Evolutionary conservation across 2,329 filamentous ascomycete species (phyloP).

Genomic region (Exophiala phaeomuriformis): DNA sequence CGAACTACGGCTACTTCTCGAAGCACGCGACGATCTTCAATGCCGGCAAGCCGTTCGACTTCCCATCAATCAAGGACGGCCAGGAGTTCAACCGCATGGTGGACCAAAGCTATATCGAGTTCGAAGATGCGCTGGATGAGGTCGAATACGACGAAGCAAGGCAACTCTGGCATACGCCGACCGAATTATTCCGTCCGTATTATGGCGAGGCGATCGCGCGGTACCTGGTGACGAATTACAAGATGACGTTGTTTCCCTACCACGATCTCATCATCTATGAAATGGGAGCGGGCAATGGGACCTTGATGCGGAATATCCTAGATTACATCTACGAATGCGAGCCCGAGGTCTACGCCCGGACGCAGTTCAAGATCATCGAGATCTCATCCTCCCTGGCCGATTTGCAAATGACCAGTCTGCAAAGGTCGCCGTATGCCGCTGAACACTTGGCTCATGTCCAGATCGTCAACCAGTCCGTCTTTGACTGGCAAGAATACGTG

Average conservation of each 20-base stretch:
- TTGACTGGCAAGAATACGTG: slow-evolving; percentile 86
- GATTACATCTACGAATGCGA: slow-evolving; percentile 89
- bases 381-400: slow-evolving; percentile 76
- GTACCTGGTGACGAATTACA: slow-evolving; percentile 93
- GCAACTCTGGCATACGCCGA: slow-evolving; percentile 97
- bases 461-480: slow-evolving; percentile 90
- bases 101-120: slow-evolving; percentile 73
- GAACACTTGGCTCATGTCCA: slow-evolving; percentile 82
- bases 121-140: slow-evolving; percentile 80
- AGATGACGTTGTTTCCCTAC: slow-evolving; percentile 86
- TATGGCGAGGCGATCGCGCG: slow-evolving; percentile 97
- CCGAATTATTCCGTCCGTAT: slow-evolving; percentile 90
- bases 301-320: slow-evolving; percentile 94
- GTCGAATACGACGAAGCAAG: slow-evolving; percentile 64
- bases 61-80: slow-evolving; percentile 72
- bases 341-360: slow-evolving; percentile 86
- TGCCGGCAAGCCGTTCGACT: slow-evolving; percentile 84
- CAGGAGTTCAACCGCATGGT: slow-evolving; percentile 73
- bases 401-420: slow-evolving; percentile 63
- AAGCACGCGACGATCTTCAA: slow-evolving; percentile 96
- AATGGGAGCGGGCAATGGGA: slow-evolving; percentile 95
- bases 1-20: slow-evolving; percentile 90
- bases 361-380: slow-evolving; percentile 91
- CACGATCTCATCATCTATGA: slow-evolving; percentile 97
- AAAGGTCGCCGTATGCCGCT: slow-evolving; percentile 57